Percentiles rank a stretch among this genome's conserved stretches.
These are phyloP conservation scores for Sesbania bispinosa DNA, from an alignment of 306 rosid genomes.

Conservation along the genomic window DNA sequence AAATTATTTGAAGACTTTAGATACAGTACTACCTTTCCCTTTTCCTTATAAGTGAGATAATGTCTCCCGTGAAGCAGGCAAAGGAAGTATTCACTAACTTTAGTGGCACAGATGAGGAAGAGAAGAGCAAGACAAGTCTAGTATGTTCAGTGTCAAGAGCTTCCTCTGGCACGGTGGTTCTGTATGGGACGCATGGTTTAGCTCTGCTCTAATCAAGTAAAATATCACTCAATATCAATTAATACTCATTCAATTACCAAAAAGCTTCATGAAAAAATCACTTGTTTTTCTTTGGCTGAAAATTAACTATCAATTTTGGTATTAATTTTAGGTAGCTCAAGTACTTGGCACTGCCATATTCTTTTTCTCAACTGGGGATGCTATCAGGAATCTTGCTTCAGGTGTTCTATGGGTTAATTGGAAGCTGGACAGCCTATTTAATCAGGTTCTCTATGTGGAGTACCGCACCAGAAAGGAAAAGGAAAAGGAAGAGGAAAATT, in stretches of 20 bases:
- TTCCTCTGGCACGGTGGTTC: neutral
- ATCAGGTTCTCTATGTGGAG: slow-evolving; percentile 85
- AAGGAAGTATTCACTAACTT: too few species aligned
- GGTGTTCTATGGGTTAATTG: slow-evolving; percentile 76
- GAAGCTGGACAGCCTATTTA: slow-evolving; percentile 94
- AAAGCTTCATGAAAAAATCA: too few species aligned
- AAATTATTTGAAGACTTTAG: too few species aligned
- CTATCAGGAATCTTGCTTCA: slow-evolving; percentile 77
- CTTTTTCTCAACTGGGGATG: slow-evolving; percentile 86
- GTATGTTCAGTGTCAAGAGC: neutral
- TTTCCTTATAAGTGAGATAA: too few species aligned
- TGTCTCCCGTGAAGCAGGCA: too few species aligned
- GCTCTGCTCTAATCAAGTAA: neutral
- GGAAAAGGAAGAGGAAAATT: too few species aligned
- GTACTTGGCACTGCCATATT: slow-evolving; percentile 84
- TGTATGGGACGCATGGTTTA: neutral
- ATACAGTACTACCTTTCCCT: too few species aligned
- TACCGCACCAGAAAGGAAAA: slow-evolving; percentile 79
- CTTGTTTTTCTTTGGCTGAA: neutral
- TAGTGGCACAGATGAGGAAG: too few species aligned
- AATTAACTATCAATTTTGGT: too few species aligned
- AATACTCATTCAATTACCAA: too few species aligned
- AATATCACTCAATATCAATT: too few species aligned
- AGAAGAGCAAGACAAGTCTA: too few species aligned
- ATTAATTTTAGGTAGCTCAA: slow-evolving; percentile 83